Conservation (phyloP, 1,284 basidiomycete genomes). For the Chiua sp. region DNA sequence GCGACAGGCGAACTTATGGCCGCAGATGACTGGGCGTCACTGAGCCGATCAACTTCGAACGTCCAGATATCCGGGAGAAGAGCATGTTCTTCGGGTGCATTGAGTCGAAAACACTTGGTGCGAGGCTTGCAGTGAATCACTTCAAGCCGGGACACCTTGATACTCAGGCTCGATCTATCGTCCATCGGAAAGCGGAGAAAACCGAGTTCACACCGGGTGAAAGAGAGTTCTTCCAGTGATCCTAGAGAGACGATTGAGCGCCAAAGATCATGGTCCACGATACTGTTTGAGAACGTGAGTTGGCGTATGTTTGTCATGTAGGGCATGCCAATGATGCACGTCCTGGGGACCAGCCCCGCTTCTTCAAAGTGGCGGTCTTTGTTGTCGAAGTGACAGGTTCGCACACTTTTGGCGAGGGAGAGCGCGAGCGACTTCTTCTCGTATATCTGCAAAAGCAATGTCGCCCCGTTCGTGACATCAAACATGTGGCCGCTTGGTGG, state of each 20-base stretch:
- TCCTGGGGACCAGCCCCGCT: too few relatives aligned
- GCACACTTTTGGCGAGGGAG: constrained; percentile 19
- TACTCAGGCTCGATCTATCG: background rate
- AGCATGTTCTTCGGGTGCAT: background rate
- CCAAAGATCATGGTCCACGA: background rate
- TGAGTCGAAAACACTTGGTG: background rate
- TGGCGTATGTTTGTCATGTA: background rate
- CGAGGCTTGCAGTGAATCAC: background rate
- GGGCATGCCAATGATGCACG: background rate
- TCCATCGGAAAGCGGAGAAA: background rate
- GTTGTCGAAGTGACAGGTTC: background rate
- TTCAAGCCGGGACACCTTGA: background rate
- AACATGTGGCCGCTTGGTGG: too few relatives aligned
- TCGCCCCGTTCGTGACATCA: background rate
- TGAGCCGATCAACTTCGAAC: background rate
- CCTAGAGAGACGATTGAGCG: background rate
- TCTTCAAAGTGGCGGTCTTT: background rate
- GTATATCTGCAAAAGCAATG: constrained; percentile 22
- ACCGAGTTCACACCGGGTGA: background rate
- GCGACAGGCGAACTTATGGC: background rate
- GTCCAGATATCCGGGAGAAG: background rate
- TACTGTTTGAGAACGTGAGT: background rate
- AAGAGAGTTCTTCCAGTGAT: background rate
- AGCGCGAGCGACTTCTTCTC: constrained; percentile 19
- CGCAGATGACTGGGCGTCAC: too few relatives aligned